These are phyloP conservation scores for Ceratocystis eucalypticola DNA, from an alignment of 2,329 filamentous ascomycete genomes.

Conservation along the genomic window DNA sequence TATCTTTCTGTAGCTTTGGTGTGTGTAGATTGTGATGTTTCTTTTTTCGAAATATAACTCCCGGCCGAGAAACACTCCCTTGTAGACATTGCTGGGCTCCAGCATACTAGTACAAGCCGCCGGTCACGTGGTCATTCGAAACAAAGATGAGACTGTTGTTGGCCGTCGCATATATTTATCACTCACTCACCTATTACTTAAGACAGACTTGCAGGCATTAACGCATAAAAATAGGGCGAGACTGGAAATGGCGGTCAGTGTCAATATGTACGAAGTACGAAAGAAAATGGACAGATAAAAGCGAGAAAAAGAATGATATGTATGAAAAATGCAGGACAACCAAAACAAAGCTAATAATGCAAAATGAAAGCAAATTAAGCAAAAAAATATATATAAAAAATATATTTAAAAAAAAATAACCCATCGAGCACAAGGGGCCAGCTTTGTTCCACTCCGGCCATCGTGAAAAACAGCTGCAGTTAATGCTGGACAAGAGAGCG, in stretches of 20 bases:
- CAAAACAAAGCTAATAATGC: no score
- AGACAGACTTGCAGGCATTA: neutral
- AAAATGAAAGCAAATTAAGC: neutral
- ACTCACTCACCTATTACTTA: neutral
- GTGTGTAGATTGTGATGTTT: neutral
- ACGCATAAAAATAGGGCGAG: neutral
- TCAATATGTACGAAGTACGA: neutral
- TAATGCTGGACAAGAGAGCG: no score
- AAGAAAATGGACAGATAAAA: neutral
- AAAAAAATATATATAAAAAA: neutral
- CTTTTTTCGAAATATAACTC: neutral
- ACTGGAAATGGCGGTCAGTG: neutral
- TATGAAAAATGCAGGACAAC: no score
- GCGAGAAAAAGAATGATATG: neutral
- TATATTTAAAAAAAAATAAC: neutral
- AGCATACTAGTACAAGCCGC: no score
- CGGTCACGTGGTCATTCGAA: neutral
- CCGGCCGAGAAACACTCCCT: neutral
- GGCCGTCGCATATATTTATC: neutral
- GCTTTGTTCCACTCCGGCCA: no score
- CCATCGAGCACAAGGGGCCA: no score
- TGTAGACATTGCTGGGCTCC: neutral
- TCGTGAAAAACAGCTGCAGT: no score
- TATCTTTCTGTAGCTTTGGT: neutral
- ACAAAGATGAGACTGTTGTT: neutral